Evolutionary conservation across 176 grass and related monocot species (phyloP).

Genomic region (Triticum aestivum): IWGSC_CS_RefSeq_v2.1 NC_057812.1:83946014-83946513

Average conservation of each 20-base stretch:
- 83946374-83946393: constrained; percentile 67
- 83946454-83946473: constrained; percentile 62
- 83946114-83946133: no score
- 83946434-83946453: constrained; percentile 62
- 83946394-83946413: constrained; percentile 68
- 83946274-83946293: constrained; percentile 85
- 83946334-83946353: constrained; percentile 73
- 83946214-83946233: background rate
- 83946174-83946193: no score
- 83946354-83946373: constrained; percentile 13
- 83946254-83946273: constrained; percentile 72
- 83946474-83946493: background rate
- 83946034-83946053: no score
- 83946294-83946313: constrained; percentile 90
- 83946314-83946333: constrained; percentile 32
- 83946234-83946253: constrained; percentile 28
- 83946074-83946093: no score
- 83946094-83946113: no score
- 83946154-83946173: no score
- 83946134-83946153: no score
- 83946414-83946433: constrained; percentile 48
- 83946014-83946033: no score
- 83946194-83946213: background rate
- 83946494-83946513: background rate
- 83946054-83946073: no score